phyloP scores from a whole-genome alignment of 306 rosid genomes.

The Carpinus viminea region DNA sequence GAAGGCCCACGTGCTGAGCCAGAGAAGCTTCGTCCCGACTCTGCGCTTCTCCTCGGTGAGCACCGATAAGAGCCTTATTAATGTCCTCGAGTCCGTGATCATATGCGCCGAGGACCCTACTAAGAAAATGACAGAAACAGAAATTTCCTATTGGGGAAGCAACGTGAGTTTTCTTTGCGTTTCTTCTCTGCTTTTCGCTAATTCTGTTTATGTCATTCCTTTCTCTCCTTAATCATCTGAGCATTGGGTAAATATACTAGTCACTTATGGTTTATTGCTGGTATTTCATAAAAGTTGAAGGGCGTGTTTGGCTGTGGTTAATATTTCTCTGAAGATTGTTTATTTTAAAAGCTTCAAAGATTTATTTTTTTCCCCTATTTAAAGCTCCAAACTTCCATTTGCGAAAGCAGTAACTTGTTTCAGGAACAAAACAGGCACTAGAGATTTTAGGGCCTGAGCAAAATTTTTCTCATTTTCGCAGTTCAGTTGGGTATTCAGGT shows the following conservation, averaged over 20 bases:
- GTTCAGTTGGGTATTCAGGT: background rate
- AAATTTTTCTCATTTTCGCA: background rate
- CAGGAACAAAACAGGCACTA: background rate
- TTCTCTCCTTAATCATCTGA: background rate
- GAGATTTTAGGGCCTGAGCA: background rate
- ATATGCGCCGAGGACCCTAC: conserved; percentile 33
- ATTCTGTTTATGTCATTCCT: background rate
- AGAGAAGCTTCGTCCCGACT: conserved; percentile 34
- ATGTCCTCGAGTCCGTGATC: conserved; percentile 60
- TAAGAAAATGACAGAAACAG: too few species aligned
- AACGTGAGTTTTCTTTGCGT: conserved; percentile 18
- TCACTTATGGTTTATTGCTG: background rate
- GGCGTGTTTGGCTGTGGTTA: background rate
- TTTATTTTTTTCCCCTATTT: background rate
- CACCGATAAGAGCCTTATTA: conserved; percentile 38
- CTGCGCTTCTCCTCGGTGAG: conserved; percentile 44
- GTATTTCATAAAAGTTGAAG: background rate
- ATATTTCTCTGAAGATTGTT: background rate
- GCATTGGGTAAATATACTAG: background rate
- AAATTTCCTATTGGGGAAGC: too few species aligned
- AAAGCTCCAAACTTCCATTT: background rate
- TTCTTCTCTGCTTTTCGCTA: background rate
- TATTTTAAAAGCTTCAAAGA: background rate
- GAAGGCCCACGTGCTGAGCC: conserved; percentile 25
- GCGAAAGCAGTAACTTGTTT: background rate